A percentile compares a stretch with the other conserved stretches of the same genome.
Conservation (phyloP, 2,329 filamentous ascomycete species). For the Pezicula carpinea region DNA sequence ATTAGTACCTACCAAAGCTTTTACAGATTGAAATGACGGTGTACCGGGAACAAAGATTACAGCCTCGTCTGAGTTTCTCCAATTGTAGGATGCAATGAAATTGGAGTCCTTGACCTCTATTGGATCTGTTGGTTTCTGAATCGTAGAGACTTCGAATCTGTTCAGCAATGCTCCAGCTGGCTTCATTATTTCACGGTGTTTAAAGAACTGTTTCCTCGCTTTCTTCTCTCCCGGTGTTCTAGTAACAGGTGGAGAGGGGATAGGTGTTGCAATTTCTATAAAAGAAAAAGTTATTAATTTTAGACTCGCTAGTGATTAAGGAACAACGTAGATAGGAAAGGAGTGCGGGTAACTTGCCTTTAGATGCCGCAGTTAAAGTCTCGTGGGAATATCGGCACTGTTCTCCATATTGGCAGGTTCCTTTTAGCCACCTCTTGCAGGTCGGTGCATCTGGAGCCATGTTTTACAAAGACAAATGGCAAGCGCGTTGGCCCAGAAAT, state of each 20-base stretch:
- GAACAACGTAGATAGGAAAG: neutral
- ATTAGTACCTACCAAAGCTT: neutral
- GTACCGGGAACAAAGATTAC: constrained; percentile 20
- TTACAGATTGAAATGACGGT: neutral
- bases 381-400: constrained; percentile 6
- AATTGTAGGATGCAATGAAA: constrained; percentile 21
- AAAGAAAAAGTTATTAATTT: neutral
- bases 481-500: no score
- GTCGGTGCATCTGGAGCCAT: no score
- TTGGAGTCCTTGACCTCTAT: constrained; percentile 11
- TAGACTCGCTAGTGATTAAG: neutral
- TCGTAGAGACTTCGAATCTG: neutral
- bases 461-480: no score
- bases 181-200: constrained; percentile 4
- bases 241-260: neutral
- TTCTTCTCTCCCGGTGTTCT: neutral
- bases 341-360: constrained; percentile 1
- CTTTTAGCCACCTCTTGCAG: neutral
- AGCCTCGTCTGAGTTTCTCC: constrained; percentile 9
- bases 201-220: neutral
- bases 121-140: constrained; percentile 1
- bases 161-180: constrained; percentile 2
- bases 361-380: neutral
- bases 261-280: neutral
- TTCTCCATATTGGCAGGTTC: constrained; percentile 1